Conservation (phyloP, 345 rosid species). For the Salix udensis region DNA sequence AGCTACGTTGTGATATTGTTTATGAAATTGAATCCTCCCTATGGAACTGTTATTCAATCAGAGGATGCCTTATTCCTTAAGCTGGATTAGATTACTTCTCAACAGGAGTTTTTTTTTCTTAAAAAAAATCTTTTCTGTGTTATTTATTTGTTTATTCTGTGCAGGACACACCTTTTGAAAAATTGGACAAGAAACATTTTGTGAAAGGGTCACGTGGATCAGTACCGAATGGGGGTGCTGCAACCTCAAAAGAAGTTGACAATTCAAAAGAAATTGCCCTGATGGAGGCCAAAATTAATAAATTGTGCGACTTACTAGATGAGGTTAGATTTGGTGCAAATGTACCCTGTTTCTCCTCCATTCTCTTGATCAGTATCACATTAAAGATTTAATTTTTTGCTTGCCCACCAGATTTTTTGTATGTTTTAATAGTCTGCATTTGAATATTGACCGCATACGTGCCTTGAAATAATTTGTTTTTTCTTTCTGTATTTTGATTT, state of each 20-base stretch:
- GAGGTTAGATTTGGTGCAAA: constrained; percentile 49
- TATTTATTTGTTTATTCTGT: constrained; percentile 12
- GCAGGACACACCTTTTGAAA: constrained; percentile 77
- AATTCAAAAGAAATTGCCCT: constrained; percentile 62
- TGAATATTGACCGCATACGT: background rate
- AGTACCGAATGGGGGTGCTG: constrained; percentile 51
- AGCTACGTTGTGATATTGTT: background rate
- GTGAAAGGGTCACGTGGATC: constrained; percentile 54
- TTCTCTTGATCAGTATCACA: background rate
- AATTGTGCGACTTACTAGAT: constrained; percentile 60
- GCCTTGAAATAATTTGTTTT: background rate
- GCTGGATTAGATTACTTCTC: background rate
- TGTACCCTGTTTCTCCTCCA: background rate
- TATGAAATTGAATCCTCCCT: background rate
- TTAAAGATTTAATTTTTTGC: background rate
- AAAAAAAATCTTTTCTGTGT: background rate
- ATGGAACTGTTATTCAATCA: background rate
- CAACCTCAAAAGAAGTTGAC: constrained; percentile 40
- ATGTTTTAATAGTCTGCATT: background rate
- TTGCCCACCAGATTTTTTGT: background rate
- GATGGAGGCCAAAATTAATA: constrained; percentile 67
- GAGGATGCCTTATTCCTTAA: background rate
- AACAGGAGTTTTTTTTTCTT: background rate
- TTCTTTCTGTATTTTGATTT: background rate
- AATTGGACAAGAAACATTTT: constrained; percentile 88